A percentile compares a stretch with the other conserved stretches of the same genome.
phyloP scores from a whole-genome alignment of 306 rosid species.

The Acacia crassicarpa region DNA sequence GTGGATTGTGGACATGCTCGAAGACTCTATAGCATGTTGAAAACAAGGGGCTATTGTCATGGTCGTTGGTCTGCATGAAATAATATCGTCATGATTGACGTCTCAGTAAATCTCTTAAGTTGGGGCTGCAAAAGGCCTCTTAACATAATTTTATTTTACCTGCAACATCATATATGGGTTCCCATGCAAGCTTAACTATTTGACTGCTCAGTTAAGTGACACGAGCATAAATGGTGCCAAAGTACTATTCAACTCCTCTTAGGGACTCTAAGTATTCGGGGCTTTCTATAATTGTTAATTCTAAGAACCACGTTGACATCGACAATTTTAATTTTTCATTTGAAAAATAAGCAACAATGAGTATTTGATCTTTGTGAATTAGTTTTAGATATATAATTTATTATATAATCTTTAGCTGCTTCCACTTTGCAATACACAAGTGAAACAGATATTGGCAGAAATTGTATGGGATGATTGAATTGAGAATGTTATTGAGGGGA shows the following conservation, averaged over 20 bases:
- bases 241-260: neutral
- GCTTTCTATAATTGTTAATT: neutral
- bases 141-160: neutral
- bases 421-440: neutral
- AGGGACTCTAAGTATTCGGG: neutral
- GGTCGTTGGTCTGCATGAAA: slow-evolving; percentile 15
- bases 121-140: neutral
- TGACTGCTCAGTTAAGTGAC: neutral
- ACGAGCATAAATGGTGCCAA: neutral
- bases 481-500: neutral
- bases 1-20: neutral
- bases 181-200: neutral
- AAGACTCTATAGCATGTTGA: slow-evolving; percentile 6
- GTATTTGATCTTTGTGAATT: neutral
- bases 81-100: neutral
- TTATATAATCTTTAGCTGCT: neutral
- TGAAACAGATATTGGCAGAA: neutral
- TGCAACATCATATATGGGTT: neutral
- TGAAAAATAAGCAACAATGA: neutral
- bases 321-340: slow-evolving; percentile 19
- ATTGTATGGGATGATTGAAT: slow-evolving; percentile 5
- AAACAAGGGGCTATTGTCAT: neutral
- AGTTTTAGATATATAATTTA: neutral
- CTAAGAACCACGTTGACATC: neutral
- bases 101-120: neutral